Conservation (phyloP, 1,284 basidiomycete genomes). For the Irpex lacteus region DNA sequence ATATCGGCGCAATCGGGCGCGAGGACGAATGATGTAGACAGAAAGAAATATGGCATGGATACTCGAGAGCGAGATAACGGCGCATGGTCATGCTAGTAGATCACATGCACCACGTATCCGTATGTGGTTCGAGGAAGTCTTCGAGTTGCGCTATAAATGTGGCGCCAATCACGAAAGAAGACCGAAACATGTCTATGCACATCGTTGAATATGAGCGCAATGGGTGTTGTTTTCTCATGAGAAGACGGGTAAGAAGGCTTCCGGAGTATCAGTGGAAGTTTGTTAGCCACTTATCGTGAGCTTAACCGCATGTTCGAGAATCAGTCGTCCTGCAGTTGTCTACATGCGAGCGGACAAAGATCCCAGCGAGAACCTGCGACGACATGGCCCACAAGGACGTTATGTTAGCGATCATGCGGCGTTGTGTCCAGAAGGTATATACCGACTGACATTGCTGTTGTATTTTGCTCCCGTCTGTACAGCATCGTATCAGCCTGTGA, state of each 20-base stretch:
- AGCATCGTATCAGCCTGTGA: neutral
- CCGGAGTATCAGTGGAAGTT: neutral
- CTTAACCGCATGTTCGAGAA: neutral
- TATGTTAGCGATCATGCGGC: neutral
- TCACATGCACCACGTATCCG: neutral
- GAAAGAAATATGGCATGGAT: neutral
- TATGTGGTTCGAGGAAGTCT: neutral
- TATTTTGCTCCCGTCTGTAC: neutral
- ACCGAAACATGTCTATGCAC: neutral
- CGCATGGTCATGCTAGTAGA: neutral
- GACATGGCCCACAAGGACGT: neutral
- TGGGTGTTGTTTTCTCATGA: neutral
- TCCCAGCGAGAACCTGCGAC: neutral
- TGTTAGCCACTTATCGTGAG: neutral
- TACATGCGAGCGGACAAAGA: neutral
- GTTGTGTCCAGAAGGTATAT: neutral
- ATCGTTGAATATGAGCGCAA: neutral
- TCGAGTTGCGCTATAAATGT: neutral
- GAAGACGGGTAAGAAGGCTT: neutral
- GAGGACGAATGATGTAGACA: neutral
- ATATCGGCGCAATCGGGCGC: neutral
- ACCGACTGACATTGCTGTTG: neutral
- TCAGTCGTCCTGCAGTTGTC: neutral
- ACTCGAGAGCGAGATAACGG: neutral
- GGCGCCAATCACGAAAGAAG: neutral